Conservation (phyloP, 257 asterid species). For the Plectranthus barbatus region DNA sequence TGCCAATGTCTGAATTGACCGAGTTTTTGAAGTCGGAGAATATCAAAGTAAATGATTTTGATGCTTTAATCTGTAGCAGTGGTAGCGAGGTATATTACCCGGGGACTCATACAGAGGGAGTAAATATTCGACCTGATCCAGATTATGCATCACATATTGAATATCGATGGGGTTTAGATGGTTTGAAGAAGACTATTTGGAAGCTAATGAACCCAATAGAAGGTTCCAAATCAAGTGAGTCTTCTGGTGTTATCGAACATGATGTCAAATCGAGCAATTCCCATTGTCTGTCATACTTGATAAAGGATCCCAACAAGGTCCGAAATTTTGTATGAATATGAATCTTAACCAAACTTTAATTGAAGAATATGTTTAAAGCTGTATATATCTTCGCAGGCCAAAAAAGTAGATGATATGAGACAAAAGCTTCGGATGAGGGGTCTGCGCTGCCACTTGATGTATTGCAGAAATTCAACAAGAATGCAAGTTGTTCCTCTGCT, state of each 20-base stretch:
- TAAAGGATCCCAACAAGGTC: slow-evolving; percentile 64
- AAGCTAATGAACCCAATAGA: slow-evolving; percentile 55
- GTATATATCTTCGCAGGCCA: slow-evolving; percentile 36
- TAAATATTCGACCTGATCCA: slow-evolving; percentile 47
- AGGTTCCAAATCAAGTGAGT: slow-evolving; percentile 23
- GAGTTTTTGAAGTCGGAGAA: slow-evolving; percentile 46
- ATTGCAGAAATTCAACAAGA: slow-evolving; percentile 74
- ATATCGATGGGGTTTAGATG: slow-evolving; percentile 84
- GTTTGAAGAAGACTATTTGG: slow-evolving; percentile 71
- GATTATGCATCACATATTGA: slow-evolving; percentile 74
- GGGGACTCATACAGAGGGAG: slow-evolving; percentile 38
- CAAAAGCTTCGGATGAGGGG: slow-evolving; percentile 90
- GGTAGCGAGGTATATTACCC: slow-evolving; percentile 82
- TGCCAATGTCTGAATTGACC: slow-evolving; percentile 49
- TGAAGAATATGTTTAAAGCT: background rate
- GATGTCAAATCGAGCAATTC: slow-evolving; percentile 56
- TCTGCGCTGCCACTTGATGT: slow-evolving; percentile 81
- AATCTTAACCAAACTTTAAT: background rate
- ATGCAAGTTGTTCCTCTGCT: slow-evolving; percentile 80
- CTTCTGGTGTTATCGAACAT: slow-evolving; percentile 31
- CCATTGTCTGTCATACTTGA: slow-evolving; percentile 65
- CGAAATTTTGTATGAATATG: background rate
- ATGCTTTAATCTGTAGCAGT: slow-evolving; percentile 74
- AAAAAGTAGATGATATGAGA: slow-evolving; percentile 75
- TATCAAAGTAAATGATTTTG: slow-evolving; percentile 52